phyloP scores from a whole-genome alignment of 345 rosid genomes.

The Pistacia vera region DNA sequence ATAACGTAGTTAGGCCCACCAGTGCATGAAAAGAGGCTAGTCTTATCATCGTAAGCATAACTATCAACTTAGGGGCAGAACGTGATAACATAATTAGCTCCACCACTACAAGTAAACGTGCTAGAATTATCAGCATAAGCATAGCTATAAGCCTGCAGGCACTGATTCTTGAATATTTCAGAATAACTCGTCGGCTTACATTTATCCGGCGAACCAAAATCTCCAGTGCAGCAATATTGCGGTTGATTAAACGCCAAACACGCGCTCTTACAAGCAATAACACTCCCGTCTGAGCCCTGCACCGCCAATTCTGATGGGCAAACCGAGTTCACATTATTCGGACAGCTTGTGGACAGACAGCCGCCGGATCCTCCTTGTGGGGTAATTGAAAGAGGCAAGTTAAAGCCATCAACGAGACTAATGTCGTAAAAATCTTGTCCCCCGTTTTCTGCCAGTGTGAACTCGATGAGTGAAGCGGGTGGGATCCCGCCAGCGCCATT shows the following conservation, averaged over 20 bases:
- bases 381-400: slow-evolving; percentile 36
- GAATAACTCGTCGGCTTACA: slow-evolving; percentile 52
- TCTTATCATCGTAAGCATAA: no score
- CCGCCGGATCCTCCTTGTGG: slow-evolving; percentile 36
- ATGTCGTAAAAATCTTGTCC: slow-evolving; percentile 46
- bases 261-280: slow-evolving; percentile 50
- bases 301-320: slow-evolving; percentile 50
- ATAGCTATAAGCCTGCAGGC: slow-evolving; percentile 68
- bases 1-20: slow-evolving; percentile 69
- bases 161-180: slow-evolving; percentile 40
- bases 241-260: slow-evolving; percentile 35
- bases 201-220: slow-evolving; percentile 18
- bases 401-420: slow-evolving; percentile 51
- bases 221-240: slow-evolving; percentile 49
- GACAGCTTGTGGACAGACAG: slow-evolving; percentile 31
- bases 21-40: background rate
- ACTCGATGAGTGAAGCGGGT: slow-evolving; percentile 47
- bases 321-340: slow-evolving; percentile 29
- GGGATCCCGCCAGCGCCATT: slow-evolving; percentile 31
- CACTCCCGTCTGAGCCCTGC: slow-evolving; percentile 21
- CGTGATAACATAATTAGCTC: slow-evolving; percentile 40
- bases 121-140: slow-evolving; percentile 44
- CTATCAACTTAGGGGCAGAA: slow-evolving; percentile 36
- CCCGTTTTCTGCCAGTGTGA: slow-evolving; percentile 20
- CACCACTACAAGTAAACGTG: slow-evolving; percentile 42